Percentiles rank a stretch among this genome's conserved stretches.
Conservation (phyloP, 2,329 filamentous ascomycete genomes). For the Thielaviopsis musarum region DNA sequence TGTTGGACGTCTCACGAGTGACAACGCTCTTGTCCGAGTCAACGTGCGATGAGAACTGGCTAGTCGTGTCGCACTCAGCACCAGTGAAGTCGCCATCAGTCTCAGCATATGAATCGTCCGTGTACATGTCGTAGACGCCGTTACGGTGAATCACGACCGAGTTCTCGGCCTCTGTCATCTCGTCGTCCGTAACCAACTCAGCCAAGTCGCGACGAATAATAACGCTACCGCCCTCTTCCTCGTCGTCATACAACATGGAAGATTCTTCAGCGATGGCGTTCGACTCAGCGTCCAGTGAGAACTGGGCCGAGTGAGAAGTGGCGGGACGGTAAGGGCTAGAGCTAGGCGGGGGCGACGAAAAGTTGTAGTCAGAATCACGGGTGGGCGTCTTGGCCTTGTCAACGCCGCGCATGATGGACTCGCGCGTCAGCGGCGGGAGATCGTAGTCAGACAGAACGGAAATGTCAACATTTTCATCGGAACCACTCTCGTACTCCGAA, state of each 20-base stretch:
- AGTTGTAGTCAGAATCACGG: conserved; percentile 43
- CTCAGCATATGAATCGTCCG: conserved; percentile 28
- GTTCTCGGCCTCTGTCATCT: conserved; percentile 19
- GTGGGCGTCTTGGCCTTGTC: conserved; percentile 45
- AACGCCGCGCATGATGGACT: conserved; percentile 81
- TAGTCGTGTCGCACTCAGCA: conserved; percentile 15
- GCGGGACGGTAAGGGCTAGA: conserved; percentile 38
- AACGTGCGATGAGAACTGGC: conserved; percentile 19
- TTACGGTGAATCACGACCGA: conserved; percentile 10
- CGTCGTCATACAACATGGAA: conserved; percentile 35
- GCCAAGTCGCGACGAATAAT: conserved; percentile 57
- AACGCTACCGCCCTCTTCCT: conserved; percentile 39
- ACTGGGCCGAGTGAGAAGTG: conserved; percentile 18
- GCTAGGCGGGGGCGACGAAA: conserved; percentile 43
- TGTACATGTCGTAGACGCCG: conserved; percentile 18
- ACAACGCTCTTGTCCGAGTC: conserved; percentile 20
- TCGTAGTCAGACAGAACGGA: conserved; percentile 45
- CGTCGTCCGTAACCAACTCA: conserved; percentile 22
- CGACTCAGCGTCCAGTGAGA: conserved; percentile 17
- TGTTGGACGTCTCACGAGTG: conserved; percentile 10
- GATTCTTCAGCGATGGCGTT: conserved; percentile 56
- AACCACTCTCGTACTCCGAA: conserved; percentile 6
- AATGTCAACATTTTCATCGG: conserved; percentile 31
- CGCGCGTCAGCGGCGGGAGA: conserved; percentile 67
- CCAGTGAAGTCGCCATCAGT: conserved; percentile 22